phyloP scores from a whole-genome alignment of 345 rosid species.

The Hibiscus syriacus region DNA sequence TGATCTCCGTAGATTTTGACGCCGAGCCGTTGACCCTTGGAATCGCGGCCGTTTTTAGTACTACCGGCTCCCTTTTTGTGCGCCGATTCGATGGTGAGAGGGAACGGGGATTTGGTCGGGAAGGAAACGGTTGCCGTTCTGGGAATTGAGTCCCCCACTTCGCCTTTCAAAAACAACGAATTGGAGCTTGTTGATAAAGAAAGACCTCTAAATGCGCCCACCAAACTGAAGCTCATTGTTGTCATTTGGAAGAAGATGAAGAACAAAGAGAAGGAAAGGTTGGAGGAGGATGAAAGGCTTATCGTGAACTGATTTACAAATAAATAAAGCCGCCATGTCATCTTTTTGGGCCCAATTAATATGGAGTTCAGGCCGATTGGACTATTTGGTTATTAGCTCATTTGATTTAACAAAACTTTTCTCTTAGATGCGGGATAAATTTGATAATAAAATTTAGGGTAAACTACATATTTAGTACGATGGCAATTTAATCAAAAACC shows the following conservation, averaged over 20 bases:
- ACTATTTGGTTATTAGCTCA: background rate
- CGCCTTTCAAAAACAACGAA: constrained; percentile 53
- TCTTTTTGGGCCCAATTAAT: background rate
- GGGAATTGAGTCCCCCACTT: constrained; percentile 18
- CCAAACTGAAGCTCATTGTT: constrained; percentile 43
- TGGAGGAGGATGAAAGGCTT: background rate
- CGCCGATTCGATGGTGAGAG: constrained; percentile 69
- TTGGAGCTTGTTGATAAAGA: constrained; percentile 49
- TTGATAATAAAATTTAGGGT: no score
- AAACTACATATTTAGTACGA: no score
- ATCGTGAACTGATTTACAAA: background rate
- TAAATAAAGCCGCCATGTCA: background rate
- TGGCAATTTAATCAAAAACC: no score
- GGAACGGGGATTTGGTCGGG: constrained; percentile 34
- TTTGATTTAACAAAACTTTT: background rate
- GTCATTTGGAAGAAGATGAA: constrained; percentile 20
- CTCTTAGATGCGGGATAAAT: no score
- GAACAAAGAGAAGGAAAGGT: background rate
- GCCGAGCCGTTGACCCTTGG: constrained; percentile 69
- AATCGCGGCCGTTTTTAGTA: constrained; percentile 99
- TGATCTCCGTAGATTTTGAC: constrained; percentile 93
- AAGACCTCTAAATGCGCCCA: constrained; percentile 57
- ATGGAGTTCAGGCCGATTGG: background rate
- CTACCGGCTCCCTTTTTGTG: constrained; percentile 98
- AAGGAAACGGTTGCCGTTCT: constrained; percentile 28